A percentile compares a stretch with the other conserved stretches of the same genome.
These are phyloP conservation scores for Cavenderia fasciculata DNA, from an alignment of 78 protist genomes.

Conservation along the genomic window DNA sequence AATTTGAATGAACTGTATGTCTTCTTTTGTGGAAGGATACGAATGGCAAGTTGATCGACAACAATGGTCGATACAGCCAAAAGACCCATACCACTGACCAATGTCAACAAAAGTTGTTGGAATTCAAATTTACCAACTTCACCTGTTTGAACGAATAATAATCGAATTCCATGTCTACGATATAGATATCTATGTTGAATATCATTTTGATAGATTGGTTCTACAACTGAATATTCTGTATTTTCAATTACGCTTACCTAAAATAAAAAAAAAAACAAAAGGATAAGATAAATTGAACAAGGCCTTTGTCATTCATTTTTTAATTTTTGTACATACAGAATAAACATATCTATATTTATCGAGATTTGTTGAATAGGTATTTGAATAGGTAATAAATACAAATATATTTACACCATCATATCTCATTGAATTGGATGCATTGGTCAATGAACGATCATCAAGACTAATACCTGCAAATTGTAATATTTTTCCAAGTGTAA, in stretches of 20 bases:
- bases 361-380: conserved; percentile 20
- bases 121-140: conserved; percentile 52
- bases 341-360: conserved; percentile 23
- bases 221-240: conserved; percentile 27
- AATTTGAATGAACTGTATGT: conserved; percentile 15
- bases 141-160: conserved; percentile 72
- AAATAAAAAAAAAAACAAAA: neutral
- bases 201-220: conserved; percentile 23
- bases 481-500: conserved; percentile 26
- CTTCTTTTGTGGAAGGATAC: conserved; percentile 40
- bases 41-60: conserved; percentile 36
- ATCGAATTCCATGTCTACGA: conserved; percentile 69
- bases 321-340: neutral
- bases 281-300: no score
- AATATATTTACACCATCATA: conserved; percentile 64
- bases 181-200: conserved; percentile 18
- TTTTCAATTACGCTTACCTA: conserved; percentile 11
- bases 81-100: conserved; percentile 38
- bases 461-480: conserved; percentile 26
- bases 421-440: conserved; percentile 4
- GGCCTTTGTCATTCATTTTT: neutral
- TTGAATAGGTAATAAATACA: conserved; percentile 45
- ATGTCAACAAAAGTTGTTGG: conserved; percentile 37
- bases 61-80: conserved; percentile 11
- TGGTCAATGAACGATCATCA: conserved; percentile 19